phyloP scores from a whole-genome alignment of 2,329 filamentous ascomycete species.

The Monilinia aucupariae region DNA sequence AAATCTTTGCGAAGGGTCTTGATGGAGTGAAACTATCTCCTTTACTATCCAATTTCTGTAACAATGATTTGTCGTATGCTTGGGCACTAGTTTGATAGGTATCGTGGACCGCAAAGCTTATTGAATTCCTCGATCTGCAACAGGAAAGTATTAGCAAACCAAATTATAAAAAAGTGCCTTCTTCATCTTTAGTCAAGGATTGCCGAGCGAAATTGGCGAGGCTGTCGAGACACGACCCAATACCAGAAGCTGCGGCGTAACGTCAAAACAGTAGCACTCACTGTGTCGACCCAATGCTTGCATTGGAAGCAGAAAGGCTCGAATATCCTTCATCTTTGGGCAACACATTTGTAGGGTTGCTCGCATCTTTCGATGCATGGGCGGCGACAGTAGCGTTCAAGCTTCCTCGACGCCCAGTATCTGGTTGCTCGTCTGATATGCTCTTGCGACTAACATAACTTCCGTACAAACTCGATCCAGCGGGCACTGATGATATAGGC shows the following conservation, averaged over 20 bases:
- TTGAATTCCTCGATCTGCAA: constrained; percentile 25
- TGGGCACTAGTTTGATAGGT: constrained; percentile 35
- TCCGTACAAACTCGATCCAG: constrained; percentile 46
- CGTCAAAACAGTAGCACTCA: constrained; percentile 25
- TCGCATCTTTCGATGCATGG: constrained; percentile 38
- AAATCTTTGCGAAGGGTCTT: constrained; percentile 27
- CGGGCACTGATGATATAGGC: constrained; percentile 40
- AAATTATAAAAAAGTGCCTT: not conserved
- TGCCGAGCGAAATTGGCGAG: constrained; percentile 5
- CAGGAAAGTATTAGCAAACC: constrained; percentile 15
- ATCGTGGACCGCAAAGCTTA: constrained; percentile 35
- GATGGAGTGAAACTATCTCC: constrained; percentile 35
- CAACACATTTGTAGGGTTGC: not conserved
- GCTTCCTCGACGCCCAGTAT: constrained; percentile 35
- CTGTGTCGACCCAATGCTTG: constrained; percentile 33
- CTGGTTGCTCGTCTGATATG: constrained; percentile 28
- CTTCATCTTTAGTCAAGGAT: not conserved
- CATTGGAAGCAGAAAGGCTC: constrained; percentile 35
- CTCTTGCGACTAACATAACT: constrained; percentile 35
- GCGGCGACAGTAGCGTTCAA: constrained; percentile 40
- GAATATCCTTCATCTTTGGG: constrained; percentile 36
- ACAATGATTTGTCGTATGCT: constrained; percentile 37
- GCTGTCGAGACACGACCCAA: not conserved
- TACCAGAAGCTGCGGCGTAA: not conserved
- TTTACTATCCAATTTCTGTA: constrained; percentile 36